These are phyloP conservation scores for Fusarium sp. DNA, from an alignment of 2,329 filamentous ascomycete species.

Conservation along the genomic window DNA sequence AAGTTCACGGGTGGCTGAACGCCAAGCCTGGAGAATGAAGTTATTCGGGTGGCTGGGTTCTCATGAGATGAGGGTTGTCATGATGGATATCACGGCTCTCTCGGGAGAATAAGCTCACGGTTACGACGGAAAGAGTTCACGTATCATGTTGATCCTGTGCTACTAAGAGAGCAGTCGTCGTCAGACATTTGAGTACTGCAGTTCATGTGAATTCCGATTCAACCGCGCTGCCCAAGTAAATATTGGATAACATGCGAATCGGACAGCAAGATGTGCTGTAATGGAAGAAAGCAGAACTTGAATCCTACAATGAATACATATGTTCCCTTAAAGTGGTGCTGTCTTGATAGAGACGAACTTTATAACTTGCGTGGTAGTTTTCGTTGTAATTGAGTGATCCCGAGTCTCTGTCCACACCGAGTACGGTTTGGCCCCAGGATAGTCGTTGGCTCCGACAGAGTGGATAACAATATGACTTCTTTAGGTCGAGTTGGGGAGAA, in stretches of 20 bases:
- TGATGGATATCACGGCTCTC: slow-evolving; percentile 21
- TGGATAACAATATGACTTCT: slow-evolving; percentile 4
- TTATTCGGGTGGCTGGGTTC: slow-evolving; percentile 29
- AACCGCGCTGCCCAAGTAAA: background rate
- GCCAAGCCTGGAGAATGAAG: slow-evolving; percentile 14
- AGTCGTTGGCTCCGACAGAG: slow-evolving; percentile 5
- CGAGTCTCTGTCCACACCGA: background rate
- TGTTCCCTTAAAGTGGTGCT: background rate
- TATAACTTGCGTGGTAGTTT: background rate
- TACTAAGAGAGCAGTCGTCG: background rate
- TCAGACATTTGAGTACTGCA: background rate
- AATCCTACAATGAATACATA: background rate
- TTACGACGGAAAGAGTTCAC: background rate
- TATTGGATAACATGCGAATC: background rate
- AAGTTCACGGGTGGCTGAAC: slow-evolving; percentile 18
- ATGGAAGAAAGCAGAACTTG: background rate
- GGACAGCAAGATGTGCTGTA: background rate
- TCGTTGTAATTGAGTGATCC: background rate
- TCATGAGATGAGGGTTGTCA: slow-evolving; percentile 23
- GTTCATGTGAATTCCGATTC: background rate
- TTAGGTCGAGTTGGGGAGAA: background rate
- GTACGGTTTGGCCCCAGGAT: background rate
- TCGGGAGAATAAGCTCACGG: slow-evolving; percentile 14
- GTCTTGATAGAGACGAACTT: background rate
- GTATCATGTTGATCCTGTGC: slow-evolving; percentile 4